Percentiles rank a stretch among this genome's conserved stretches.
phyloP scores from a whole-genome alignment of 371 early-diverging fungal genomes.

The Batkoa obscura region DNA sequence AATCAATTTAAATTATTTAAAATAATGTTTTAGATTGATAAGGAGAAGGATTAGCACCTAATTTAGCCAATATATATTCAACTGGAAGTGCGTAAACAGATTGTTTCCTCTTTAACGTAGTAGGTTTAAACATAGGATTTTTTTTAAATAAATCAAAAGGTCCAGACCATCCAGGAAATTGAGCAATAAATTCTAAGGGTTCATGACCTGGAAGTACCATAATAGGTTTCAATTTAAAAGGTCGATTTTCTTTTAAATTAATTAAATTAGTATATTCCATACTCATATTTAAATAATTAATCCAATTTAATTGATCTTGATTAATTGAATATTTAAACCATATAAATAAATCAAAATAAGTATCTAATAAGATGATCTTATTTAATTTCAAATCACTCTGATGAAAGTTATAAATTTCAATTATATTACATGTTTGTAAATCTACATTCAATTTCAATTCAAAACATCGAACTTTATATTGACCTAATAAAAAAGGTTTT shows the following conservation, averaged over 20 bases:
- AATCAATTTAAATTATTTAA: too few species aligned
- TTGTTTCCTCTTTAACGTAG: slow-evolving; percentile 2
- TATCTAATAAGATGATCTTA: neutral
- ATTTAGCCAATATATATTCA: neutral
- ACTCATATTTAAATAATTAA: neutral
- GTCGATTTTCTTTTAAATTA: neutral
- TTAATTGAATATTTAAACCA: neutral
- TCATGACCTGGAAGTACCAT: slow-evolving; percentile 3
- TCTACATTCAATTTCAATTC: neutral
- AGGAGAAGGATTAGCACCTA: too few species aligned
- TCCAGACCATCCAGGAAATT: slow-evolving; percentile 2
- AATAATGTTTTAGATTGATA: too few species aligned
- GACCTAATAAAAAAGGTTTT: slow-evolving; percentile 3
- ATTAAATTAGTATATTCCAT: slow-evolving; percentile 4
- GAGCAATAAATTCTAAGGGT: slow-evolving; percentile 5
- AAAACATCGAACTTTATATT: slow-evolving; percentile 2
- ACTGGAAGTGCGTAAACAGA: neutral
- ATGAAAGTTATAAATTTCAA: slow-evolving; percentile 1
- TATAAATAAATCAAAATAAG: slow-evolving; percentile 6
- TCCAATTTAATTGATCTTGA: neutral
- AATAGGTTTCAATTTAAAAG: slow-evolving; percentile 5
- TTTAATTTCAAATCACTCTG: neutral
- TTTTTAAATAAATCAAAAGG: neutral
- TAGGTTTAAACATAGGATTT: neutral
- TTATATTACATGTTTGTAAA: neutral